Evolutionary conservation across 1,284 basidiomycete species (phyloP).

Genomic region (Nidula niveotomentosa): DNA sequence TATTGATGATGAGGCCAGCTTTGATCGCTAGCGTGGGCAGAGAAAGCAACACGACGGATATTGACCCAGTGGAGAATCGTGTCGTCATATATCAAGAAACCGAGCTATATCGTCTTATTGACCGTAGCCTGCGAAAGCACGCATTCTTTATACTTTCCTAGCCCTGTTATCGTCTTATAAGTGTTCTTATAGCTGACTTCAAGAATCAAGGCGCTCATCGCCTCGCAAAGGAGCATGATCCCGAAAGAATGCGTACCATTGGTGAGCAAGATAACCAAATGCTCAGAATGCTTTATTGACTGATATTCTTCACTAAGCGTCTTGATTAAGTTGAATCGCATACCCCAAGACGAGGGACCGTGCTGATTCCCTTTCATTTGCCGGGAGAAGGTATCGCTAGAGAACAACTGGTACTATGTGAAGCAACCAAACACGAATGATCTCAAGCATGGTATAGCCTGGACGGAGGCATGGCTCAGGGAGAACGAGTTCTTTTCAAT

Average conservation of each 20-base stretch:
- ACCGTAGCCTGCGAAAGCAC: constrained; percentile 75
- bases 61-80: constrained; percentile 67
- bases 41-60: constrained; percentile 51
- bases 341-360: constrained; percentile 53
- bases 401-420: constrained; percentile 67
- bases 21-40: constrained; percentile 62
- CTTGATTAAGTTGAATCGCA: constrained; percentile 72
- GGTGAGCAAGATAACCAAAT: constrained; percentile 37
- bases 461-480: constrained; percentile 47
- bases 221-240: constrained; percentile 57
- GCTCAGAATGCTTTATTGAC: too few species aligned
- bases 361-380: constrained; percentile 55
- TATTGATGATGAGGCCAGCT: constrained; percentile 33
- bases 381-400: constrained; percentile 48
- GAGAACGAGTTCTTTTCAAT: constrained; percentile 67
- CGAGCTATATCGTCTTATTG: constrained; percentile 67
- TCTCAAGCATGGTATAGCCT: constrained; percentile 49
- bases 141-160: constrained; percentile 15
- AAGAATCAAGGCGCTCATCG: constrained; percentile 70
- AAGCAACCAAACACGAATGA: constrained; percentile 60
- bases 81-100: constrained; percentile 56
- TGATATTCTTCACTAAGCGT: constrained; percentile 46
- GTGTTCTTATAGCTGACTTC: constrained; percentile 56
- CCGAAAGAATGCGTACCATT: constrained; percentile 64
- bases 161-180: not conserved